These are phyloP conservation scores for Macrophomina pseudophaseolina DNA, from an alignment of 2,329 filamentous ascomycete genomes.

Conservation along the genomic window DNA sequence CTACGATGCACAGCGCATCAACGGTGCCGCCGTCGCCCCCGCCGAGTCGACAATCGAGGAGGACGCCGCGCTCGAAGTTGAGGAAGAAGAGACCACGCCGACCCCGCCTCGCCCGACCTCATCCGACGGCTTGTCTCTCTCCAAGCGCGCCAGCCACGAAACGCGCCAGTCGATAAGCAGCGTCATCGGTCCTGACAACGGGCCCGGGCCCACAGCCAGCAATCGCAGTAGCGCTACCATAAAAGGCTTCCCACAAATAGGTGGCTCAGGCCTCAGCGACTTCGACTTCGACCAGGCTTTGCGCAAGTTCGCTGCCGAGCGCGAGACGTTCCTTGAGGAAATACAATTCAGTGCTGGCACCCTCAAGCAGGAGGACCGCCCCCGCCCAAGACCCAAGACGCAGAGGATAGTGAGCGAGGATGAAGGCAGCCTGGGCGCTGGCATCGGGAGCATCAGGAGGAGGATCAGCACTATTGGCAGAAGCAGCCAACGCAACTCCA, in stretches of 20 bases:
- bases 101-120: slow-evolving; percentile 47
- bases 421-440: slow-evolving; percentile 58
- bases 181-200: slow-evolving; percentile 47
- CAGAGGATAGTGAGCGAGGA: slow-evolving; percentile 77
- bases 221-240: slow-evolving; percentile 70
- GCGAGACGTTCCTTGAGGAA: slow-evolving; percentile 92
- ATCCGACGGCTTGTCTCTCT: slow-evolving; percentile 49
- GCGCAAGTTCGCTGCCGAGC: slow-evolving; percentile 92
- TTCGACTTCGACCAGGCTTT: slow-evolving; percentile 94
- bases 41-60: slow-evolving; percentile 66
- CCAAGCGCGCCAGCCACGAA: slow-evolving; percentile 50
- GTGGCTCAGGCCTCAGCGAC: slow-evolving; percentile 61
- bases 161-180: slow-evolving; percentile 58
- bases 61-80: slow-evolving; percentile 61
- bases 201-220: slow-evolving; percentile 57
- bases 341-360: slow-evolving; percentile 85
- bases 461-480: slow-evolving; percentile 98
- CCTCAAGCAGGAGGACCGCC: slow-evolving; percentile 56
- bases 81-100: slow-evolving; percentile 1
- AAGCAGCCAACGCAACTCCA: slow-evolving; percentile 78
- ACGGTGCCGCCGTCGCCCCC: slow-evolving; percentile 36
- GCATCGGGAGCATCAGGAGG: slow-evolving; percentile 85
- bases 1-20: slow-evolving; percentile 52
- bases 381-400: slow-evolving; percentile 76
- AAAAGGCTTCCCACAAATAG: slow-evolving; percentile 50